Conservation (phyloP, 768 basidiomycete species). For the Flagelloscypha sp. region DNA sequence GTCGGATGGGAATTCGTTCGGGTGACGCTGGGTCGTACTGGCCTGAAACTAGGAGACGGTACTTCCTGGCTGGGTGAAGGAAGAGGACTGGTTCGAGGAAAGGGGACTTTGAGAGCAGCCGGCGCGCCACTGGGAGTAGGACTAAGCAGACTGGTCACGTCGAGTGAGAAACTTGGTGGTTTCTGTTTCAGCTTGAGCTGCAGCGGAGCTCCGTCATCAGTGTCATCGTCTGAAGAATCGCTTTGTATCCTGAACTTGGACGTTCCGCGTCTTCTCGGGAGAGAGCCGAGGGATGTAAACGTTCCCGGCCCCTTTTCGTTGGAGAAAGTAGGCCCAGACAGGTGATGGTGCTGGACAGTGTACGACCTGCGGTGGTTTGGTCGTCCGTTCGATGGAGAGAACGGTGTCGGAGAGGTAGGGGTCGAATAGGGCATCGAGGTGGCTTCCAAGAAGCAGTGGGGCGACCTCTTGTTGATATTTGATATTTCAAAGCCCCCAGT, state of each 20-base stretch:
- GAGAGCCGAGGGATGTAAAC: slow-evolving; percentile 36
- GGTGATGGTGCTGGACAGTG: too few relatives aligned
- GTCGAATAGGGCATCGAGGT: slow-evolving; percentile 24
- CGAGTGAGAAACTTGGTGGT: slow-evolving; percentile 7
- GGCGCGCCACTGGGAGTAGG: slow-evolving; percentile 4
- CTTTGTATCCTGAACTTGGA: slow-evolving; percentile 17
- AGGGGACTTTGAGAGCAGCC: slow-evolving; percentile 25
- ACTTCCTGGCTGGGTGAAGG: slow-evolving; percentile 5
- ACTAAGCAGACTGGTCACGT: slow-evolving; percentile 10
- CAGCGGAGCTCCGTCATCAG: slow-evolving; percentile 22
- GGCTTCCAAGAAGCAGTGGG: slow-evolving; percentile 7
- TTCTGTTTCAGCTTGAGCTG: background rate
- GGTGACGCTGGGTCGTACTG: slow-evolving; percentile 25
- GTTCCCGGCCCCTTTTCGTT: slow-evolving; percentile 38
- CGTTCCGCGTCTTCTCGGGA: slow-evolving; percentile 23
- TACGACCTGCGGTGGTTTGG: slow-evolving; percentile 7
- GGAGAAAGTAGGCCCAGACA: slow-evolving; percentile 24
- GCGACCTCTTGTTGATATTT: too few relatives aligned
- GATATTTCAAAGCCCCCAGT: too few relatives aligned
- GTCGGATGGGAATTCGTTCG: slow-evolving; percentile 34
- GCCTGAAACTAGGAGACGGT: slow-evolving; percentile 10
- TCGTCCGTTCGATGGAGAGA: slow-evolving; percentile 6
- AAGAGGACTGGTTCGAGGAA: slow-evolving; percentile 31
- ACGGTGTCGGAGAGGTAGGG: slow-evolving; percentile 11
- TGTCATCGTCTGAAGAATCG: slow-evolving; percentile 27